These are phyloP conservation scores for Crepidotus sp. DNA, from an alignment of 1,284 basidiomycete species.

Conservation along the genomic window DNA sequence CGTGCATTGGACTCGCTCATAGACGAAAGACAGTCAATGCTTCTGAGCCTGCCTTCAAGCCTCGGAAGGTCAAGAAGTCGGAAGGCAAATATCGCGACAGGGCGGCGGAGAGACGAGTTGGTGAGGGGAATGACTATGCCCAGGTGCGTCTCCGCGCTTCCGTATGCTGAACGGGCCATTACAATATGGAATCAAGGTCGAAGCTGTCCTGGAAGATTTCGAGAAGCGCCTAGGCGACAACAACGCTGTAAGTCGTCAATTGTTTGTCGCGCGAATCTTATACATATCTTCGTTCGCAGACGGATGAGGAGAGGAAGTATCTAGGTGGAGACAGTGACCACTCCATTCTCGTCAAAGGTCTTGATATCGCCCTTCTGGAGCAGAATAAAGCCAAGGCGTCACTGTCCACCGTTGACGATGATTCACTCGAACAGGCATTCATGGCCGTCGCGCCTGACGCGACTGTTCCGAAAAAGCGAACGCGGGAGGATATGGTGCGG, in stretches of 20 bases:
- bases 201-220: constrained; percentile 74
- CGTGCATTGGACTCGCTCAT: not conserved
- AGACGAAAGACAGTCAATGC: constrained; percentile 29
- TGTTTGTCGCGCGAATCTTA: not conserved
- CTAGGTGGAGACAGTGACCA: constrained; percentile 85
- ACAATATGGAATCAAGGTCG: constrained; percentile 41
- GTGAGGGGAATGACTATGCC: constrained; percentile 59
- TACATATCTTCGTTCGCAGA: constrained; percentile 27
- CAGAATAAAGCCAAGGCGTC: constrained; percentile 67
- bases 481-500: constrained; percentile 64
- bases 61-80: constrained; percentile 61
- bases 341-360: constrained; percentile 82
- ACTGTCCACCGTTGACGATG: constrained; percentile 51
- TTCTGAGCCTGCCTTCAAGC: constrained; percentile 59
- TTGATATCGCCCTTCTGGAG: constrained; percentile 80
- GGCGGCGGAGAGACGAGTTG: constrained; percentile 57
- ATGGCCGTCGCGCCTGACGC: constrained; percentile 27
- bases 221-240: constrained; percentile 57
- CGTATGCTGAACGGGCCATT: not conserved
- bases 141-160: constrained; percentile 33
- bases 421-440: constrained; percentile 69
- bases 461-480: constrained; percentile 44
- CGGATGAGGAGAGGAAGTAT: constrained; percentile 72
- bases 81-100: constrained; percentile 58
- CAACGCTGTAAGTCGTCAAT: constrained; percentile 42